Base-by-base conservation (phyloP, 208 protist genomes). In the Herpetomonas tarakana region DNA sequence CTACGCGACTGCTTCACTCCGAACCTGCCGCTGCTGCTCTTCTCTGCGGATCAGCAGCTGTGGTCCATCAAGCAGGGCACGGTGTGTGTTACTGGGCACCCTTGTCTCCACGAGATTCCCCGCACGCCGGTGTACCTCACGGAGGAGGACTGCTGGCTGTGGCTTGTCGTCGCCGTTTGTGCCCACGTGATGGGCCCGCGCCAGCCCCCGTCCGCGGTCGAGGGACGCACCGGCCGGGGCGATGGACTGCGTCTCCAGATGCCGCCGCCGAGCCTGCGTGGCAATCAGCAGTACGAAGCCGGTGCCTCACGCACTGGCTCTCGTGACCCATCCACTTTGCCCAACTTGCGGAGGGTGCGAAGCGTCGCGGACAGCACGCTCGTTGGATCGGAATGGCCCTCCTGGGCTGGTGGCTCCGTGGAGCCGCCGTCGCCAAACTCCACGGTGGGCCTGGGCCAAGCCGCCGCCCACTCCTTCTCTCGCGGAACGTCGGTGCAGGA, bases 21-120 rank as follows among this genome's bases (percentile, higher is more conserved):
- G 14, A 57, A 77, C 55, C 41, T 75, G 16, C 52, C 59, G 14
- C 65, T 79, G 41, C 64, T 79, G 4, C 53, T 60, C 16, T 77
- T 68, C 54, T 74, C 71, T 54, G 72, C 78, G 1, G 73, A 73
- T 29, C 41, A 70, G 39, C 78, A 85, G 61, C 31, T 78, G 24
- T 72, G 67, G 47, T 29, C 55, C 11, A 45, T 85, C 16, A 69
- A 49, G 21, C 52, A 66, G 41, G 52, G 38, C 6, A 35, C 59
- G 22, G 57, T 72, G 4, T 7, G 9, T 31, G 56, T 78, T 25
- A 63, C 18, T 27, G 57, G 51, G 19, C 68, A 56, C 60, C 73
- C 44, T 19, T 25, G 9, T 58, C 71, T 70, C 29, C 63, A 72
- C n/a, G 45, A 62, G 29, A 59, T 76, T 26, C 81, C 76, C n/a